phyloP scores from a whole-genome alignment of 2,329 filamentous ascomycete species.

The Aureobasidium melanogenum region DNA sequence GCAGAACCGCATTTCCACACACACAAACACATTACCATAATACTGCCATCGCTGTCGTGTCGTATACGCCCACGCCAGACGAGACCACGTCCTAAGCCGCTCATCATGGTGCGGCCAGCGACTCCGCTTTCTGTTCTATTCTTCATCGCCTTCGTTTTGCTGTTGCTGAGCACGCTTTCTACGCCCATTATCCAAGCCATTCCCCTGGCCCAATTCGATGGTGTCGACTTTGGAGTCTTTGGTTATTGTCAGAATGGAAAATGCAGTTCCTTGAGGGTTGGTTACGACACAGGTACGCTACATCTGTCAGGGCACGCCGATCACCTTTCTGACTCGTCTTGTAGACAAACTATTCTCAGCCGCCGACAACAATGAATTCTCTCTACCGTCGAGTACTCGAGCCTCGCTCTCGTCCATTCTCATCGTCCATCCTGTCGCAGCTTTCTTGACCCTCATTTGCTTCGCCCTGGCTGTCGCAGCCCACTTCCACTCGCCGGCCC shows the following conservation, averaged over 20 bases:
- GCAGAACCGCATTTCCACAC: not conserved
- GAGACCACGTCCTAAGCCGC: not conserved
- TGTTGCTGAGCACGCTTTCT: slow-evolving; percentile 82
- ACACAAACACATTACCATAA: not conserved
- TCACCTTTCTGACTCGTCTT: not conserved
- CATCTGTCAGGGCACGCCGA: slow-evolving; percentile 16
- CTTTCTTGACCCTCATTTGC: slow-evolving; percentile 76
- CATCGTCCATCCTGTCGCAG: slow-evolving; percentile 86
- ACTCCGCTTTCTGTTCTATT: slow-evolving; percentile 84
- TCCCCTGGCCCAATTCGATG: slow-evolving; percentile 67
- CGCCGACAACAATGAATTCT: slow-evolving; percentile 44
- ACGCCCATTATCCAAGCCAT: slow-evolving; percentile 82
- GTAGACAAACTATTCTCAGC: slow-evolving; percentile 41
- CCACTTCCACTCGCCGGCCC: slow-evolving; percentile 79
- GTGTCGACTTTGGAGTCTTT: slow-evolving; percentile 83
- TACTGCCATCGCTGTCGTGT: not conserved
- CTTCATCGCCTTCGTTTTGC: slow-evolving; percentile 71
- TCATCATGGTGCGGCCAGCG: slow-evolving; percentile 77
- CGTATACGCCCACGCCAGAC: not conserved
- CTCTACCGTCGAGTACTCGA: slow-evolving; percentile 55
- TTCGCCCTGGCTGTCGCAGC: slow-evolving; percentile 69
- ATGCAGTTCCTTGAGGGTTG: slow-evolving; percentile 70
- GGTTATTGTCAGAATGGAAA: slow-evolving; percentile 62
- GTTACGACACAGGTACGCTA: slow-evolving; percentile 70
- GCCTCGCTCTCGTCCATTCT: slow-evolving; percentile 76